A percentile compares a stretch with the other conserved stretches of the same genome.
These are phyloP conservation scores for Silene latifolia DNA, from an alignment of 148 eudicot genomes.

Conservation along the genomic window DNA sequence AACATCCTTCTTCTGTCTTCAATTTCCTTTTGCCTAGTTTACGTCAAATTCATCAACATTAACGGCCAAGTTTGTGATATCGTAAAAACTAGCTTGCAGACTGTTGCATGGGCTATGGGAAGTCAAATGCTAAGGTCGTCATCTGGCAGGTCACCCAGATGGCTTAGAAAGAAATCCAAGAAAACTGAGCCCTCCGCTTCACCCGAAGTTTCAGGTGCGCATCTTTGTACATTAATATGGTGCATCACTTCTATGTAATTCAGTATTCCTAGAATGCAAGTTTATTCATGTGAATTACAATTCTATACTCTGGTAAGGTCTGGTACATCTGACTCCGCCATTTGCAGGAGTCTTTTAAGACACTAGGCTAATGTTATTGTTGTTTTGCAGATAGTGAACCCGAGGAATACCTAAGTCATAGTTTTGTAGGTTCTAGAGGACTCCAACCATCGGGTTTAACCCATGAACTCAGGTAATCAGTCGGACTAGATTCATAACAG, in stretches of 20 bases:
- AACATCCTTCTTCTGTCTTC: no score
- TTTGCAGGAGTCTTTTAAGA: no score
- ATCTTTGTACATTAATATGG: not conserved
- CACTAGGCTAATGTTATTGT: no score
- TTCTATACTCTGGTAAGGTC: no score
- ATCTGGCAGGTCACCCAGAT: conserved; percentile 34
- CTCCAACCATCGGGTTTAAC: conserved; percentile 31
- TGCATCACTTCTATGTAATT: not conserved
- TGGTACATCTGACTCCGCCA: no score
- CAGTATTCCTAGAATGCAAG: not conserved
- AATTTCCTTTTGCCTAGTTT: no score
- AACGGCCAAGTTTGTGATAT: no score
- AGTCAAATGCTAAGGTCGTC: conserved; percentile 33
- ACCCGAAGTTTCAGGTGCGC: conserved; percentile 49
- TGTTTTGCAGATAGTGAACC: conserved; percentile 42
- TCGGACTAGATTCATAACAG: not conserved
- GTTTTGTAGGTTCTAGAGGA: conserved; percentile 31
- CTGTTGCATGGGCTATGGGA: conserved; percentile 41
- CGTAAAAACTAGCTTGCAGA: not conserved
- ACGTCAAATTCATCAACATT: conserved; percentile 5
- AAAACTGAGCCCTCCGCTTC: conserved; percentile 35
- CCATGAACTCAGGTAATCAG: conserved; percentile 54
- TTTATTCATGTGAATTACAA: no score
- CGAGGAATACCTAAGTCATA: conserved; percentile 34
- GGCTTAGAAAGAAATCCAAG: conserved; percentile 56